Evolutionary conservation across 2,329 filamentous ascomycete species (phyloP), one percentile per base, ranked within the genome.

Genomic region (Cucurbitaria berberidis): DNA sequence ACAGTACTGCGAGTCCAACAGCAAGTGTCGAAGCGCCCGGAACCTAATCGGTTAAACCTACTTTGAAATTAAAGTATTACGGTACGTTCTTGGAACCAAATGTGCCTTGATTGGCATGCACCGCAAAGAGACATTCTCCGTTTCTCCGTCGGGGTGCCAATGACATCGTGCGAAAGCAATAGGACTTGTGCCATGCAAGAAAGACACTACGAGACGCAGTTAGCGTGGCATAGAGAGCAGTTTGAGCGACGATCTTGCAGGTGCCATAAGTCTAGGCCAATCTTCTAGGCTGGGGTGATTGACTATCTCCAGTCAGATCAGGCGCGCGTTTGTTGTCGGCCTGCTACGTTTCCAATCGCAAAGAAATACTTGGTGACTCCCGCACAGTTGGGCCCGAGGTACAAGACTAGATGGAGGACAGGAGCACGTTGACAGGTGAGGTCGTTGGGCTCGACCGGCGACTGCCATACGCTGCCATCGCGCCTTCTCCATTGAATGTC

Each of bases 1-100:
- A 62, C 59, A 43, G 54, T 44, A 44, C 49, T 43, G 48, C 53
- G 41, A 39, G 42, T 43, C 15, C 15, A 16, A 34, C 30, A 34
- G 13, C 30, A 16, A 34, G 5, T 27, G 27, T 51, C 48, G 36
- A 55, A 51, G 51, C 45, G 51, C 48, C 52, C 27, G 42, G 30
- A 30, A 45, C 22, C 30, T 9, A 43, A 49, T 53, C 55, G 53
- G 41, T 34, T 46, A 59, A 36, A 32, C 32, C 21, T 36, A 34
- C n/a, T 34, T 15, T 34, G 16, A 13, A 5, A 15, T 5, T 10
- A 34, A 34, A 2, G 9, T 11, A 13, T 11, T 30, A 30, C 13
- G 30, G 16, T 16, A 34, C 6, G 13, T 30, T 3, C 29, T 30
- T 30, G 29, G 4, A 30, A 13, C 15, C 29, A 13, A 30, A 13